Conservation (phyloP, 2,329 filamentous ascomycete species). For the Huntiella abstrusa region DNA sequence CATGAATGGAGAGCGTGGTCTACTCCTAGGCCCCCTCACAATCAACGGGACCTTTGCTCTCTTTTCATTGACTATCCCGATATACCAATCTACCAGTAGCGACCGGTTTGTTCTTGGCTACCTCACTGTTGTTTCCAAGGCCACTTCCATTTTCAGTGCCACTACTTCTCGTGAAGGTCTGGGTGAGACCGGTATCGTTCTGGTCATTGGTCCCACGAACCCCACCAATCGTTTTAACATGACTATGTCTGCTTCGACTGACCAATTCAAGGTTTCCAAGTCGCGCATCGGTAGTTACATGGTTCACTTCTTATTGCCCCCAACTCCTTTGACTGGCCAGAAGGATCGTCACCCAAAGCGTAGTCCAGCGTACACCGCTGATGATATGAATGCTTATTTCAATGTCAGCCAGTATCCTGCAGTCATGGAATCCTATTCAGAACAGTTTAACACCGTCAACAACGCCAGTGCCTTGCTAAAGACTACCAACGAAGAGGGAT, state of each 20-base stretch:
- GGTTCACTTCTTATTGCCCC: slow-evolving; percentile 44
- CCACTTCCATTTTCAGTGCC: slow-evolving; percentile 42
- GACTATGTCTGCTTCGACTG: slow-evolving; percentile 28
- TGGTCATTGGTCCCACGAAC: slow-evolving; percentile 50
- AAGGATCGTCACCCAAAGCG: slow-evolving; percentile 30
- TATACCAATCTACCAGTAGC: slow-evolving; percentile 27
- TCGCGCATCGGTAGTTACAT: slow-evolving; percentile 10
- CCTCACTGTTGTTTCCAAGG: slow-evolving; percentile 62
- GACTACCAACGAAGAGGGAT: slow-evolving; percentile 53
- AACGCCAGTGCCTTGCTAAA: slow-evolving; percentile 51
- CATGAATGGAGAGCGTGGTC: slow-evolving; percentile 30
- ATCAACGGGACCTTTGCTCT: slow-evolving; percentile 58
- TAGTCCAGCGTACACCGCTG: slow-evolving; percentile 14
- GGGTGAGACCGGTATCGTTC: slow-evolving; percentile 46
- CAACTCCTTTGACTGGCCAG: slow-evolving; percentile 22
- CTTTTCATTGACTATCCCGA: slow-evolving; percentile 62
- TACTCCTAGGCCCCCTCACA: slow-evolving; percentile 60
- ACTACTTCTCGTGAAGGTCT: slow-evolving; percentile 49
- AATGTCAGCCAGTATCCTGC: slow-evolving; percentile 42
- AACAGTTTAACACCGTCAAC: slow-evolving; percentile 31
- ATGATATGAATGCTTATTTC: slow-evolving; percentile 25
- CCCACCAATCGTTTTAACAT: slow-evolving; percentile 45
- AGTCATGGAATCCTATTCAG: slow-evolving; percentile 39
- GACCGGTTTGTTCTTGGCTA: slow-evolving; percentile 46
- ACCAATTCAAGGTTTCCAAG: slow-evolving; percentile 17